A percentile compares a stretch with the other conserved stretches of the same genome.
These are phyloP conservation scores for Plantago elongata DNA, from an alignment of 257 asterid genomes.

Conservation along the genomic window DNA sequence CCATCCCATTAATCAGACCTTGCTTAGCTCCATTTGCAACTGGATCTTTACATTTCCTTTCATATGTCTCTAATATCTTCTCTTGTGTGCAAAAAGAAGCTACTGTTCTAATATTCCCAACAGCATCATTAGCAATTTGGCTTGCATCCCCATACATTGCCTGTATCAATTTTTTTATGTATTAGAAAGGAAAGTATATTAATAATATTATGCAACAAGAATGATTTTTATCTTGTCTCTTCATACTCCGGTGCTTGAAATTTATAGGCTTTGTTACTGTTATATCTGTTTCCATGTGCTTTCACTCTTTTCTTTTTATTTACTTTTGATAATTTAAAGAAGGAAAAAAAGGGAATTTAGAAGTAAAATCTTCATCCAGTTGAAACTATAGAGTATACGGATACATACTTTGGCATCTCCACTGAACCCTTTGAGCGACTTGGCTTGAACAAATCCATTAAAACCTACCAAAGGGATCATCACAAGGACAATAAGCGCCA, in stretches of 20 bases:
- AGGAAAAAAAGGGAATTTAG: not conserved
- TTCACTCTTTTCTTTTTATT: not conserved
- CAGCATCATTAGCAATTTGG: constrained; percentile 70
- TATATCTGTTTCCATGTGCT: not conserved
- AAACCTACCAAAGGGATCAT: constrained; percentile 36
- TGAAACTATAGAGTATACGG: not conserved
- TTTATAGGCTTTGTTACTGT: not conserved
- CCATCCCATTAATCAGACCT: constrained; percentile 55
- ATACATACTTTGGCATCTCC: constrained; percentile 35
- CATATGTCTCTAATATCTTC: constrained; percentile 45
- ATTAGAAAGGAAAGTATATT: too few species aligned
- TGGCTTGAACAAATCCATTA: constrained; percentile 32
- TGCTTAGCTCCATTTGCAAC: constrained; percentile 37
- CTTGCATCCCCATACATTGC: constrained; percentile 59
- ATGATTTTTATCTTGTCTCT: not conserved
- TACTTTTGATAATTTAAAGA: not conserved
- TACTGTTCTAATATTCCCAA: constrained; percentile 62
- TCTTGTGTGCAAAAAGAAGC: constrained; percentile 73
- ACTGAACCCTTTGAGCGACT: constrained; percentile 32
- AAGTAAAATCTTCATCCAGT: not conserved
- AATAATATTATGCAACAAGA: too few species aligned
- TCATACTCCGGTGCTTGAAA: not conserved
- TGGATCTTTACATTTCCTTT: constrained; percentile 52
- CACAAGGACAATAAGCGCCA: constrained; percentile 38
- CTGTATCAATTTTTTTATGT: constrained; percentile 28